Percentiles rank a stretch among this genome's conserved stretches.
These are phyloP conservation scores for Acanthochlamys bracteata DNA, from an alignment of 106 monocot genomes.

Conservation along the genomic window DNA sequence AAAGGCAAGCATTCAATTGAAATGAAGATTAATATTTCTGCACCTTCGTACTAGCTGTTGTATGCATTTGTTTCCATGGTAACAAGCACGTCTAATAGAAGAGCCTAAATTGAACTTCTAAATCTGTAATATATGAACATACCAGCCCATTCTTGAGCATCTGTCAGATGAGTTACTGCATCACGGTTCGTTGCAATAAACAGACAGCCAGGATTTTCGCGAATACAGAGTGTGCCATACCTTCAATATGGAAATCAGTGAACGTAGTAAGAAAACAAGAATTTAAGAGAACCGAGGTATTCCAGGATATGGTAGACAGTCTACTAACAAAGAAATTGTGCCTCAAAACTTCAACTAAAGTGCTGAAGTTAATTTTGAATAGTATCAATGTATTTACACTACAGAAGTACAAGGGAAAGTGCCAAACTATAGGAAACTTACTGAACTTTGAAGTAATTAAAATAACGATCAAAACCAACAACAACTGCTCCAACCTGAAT, in stretches of 20 bases:
- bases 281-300: background rate
- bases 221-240: conserved; percentile 84
- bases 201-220: conserved; percentile 92
- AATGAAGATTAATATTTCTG: too few relatives aligned
- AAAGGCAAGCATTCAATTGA: too few relatives aligned
- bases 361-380: too few relatives aligned
- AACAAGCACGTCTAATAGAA: background rate
- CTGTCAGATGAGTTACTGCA: conserved; percentile 96
- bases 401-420: background rate
- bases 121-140: background rate
- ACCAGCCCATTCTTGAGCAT: conserved; percentile 99
- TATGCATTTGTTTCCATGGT: too few relatives aligned
- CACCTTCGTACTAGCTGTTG: too few relatives aligned
- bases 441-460: conserved; percentile 98
- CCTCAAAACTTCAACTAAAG: too few relatives aligned
- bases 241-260: conserved; percentile 8
- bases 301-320: too few relatives aligned
- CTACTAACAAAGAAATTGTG: too few relatives aligned
- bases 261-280: background rate
- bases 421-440: conserved; percentile 26
- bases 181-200: conserved; percentile 97
- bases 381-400: background rate
- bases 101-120: background rate
- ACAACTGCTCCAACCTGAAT: conserved; percentile 95
- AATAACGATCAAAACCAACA: conserved; percentile 94